Conservation (phyloP, 495 filamentous ascomycete genomes). For the Xylaria palmicola region DNA sequence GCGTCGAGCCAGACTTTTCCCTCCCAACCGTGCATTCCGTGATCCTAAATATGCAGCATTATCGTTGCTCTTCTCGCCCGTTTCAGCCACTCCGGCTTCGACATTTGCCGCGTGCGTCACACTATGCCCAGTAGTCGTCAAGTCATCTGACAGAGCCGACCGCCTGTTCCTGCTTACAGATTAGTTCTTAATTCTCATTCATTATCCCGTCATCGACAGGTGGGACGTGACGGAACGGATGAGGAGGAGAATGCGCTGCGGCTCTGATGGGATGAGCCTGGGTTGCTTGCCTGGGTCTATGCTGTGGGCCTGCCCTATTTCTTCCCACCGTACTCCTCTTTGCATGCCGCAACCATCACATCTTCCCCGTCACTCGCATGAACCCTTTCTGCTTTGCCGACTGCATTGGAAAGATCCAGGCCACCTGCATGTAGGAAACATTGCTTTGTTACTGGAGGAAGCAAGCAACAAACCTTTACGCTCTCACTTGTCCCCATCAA, state of each 20-base stretch:
- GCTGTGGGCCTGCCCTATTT: not conserved
- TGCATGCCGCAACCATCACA: not conserved
- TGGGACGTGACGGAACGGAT: not conserved
- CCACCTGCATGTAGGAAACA: no score
- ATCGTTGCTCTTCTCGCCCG: not conserved
- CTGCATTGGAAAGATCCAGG: not conserved
- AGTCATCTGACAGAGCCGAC: constrained; percentile 1
- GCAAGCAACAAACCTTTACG: no score
- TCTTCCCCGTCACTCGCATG: not conserved
- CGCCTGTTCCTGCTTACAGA: not conserved
- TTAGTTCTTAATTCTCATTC: not conserved
- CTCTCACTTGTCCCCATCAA: no score
- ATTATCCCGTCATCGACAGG: not conserved
- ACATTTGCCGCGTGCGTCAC: not conserved
- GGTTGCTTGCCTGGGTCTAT: not conserved
- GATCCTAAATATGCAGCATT: constrained; percentile 11
- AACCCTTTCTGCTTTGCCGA: not conserved
- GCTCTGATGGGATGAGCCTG: not conserved
- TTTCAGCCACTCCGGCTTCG: not conserved
- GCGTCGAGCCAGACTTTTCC: constrained; percentile 2
- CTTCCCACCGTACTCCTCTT: not conserved
- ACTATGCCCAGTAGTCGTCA: not conserved
- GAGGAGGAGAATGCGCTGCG: not conserved
- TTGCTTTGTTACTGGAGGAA: no score
- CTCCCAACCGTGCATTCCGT: not conserved